Conservation (phyloP, 345 rosid species). For the Hevea brasiliensis region DNA sequence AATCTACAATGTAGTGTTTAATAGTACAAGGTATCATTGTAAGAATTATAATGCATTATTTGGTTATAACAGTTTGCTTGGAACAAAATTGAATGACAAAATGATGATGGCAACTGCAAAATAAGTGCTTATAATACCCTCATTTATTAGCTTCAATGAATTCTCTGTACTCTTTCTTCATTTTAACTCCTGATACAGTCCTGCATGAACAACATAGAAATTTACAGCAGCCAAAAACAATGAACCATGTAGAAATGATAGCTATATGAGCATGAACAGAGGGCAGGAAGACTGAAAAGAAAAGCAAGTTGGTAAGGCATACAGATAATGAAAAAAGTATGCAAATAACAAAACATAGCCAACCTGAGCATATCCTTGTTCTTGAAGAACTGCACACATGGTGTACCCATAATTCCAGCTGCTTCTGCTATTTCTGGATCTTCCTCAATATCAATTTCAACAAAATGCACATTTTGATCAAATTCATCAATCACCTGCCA, state of each 20-base stretch:
- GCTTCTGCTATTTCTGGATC: constrained; percentile 94
- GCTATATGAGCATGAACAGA: background rate
- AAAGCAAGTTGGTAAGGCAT: background rate
- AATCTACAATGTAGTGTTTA: constrained; percentile 22
- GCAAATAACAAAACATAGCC: constrained; percentile 16
- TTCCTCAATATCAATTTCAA: constrained; percentile 95
- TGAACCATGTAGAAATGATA: background rate
- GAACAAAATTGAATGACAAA: constrained; percentile 44
- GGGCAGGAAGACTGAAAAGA: background rate
- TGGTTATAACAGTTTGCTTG: constrained; percentile 19
- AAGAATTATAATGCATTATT: constrained; percentile 27
- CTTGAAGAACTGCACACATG: constrained; percentile 94
- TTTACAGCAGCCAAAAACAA: background rate
- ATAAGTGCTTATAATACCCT: constrained; percentile 23
- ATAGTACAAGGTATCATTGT: constrained; percentile 12
- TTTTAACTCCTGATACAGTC: constrained; percentile 82
- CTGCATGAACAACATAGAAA: constrained; percentile 38
- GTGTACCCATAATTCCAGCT: constrained; percentile 97
- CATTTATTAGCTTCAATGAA: constrained; percentile 81
- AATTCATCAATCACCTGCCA: constrained; percentile 91
- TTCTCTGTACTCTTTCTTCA: constrained; percentile 94
- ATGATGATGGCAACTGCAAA: constrained; percentile 14
- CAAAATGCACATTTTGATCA: constrained; percentile 76
- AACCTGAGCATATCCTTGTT: constrained; percentile 91
- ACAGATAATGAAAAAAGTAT: background rate